Conservation (phyloP, 2,329 filamentous ascomycete genomes). For the Verticillium isaacii region DNA sequence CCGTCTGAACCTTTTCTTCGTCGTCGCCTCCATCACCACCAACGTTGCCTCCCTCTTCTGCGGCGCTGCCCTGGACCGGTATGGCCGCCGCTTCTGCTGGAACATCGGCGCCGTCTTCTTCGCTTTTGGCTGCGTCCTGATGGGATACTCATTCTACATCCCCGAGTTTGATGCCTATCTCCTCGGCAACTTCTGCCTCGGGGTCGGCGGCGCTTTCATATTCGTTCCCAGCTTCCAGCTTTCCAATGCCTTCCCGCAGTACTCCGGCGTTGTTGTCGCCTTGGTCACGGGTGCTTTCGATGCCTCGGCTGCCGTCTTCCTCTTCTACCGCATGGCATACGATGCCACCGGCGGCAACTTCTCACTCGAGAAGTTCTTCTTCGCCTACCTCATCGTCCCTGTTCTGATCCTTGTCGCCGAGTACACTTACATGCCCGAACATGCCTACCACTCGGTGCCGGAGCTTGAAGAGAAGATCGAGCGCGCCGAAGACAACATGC, state of each 20-base stretch:
- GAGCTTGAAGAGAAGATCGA: constrained; percentile 34
- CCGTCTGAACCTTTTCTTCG: constrained; percentile 63
- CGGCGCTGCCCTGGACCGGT: constrained; percentile 62
- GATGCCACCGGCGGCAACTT: constrained; percentile 33
- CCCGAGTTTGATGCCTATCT: constrained; percentile 55
- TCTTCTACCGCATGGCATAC: constrained; percentile 53
- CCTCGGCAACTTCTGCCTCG: constrained; percentile 53
- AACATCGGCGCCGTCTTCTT: constrained; percentile 56
- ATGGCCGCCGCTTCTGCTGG: constrained; percentile 59
- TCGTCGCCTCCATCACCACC: constrained; percentile 33
- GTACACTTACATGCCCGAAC: constrained; percentile 30
- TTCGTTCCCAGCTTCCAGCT: constrained; percentile 63
- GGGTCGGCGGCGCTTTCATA: constrained; percentile 57
- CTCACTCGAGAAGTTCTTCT: constrained; percentile 33
- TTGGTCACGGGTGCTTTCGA: constrained; percentile 61
- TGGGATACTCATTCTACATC: constrained; percentile 52
- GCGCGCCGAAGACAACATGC: constrained; percentile 24
- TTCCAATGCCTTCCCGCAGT: constrained; percentile 58
- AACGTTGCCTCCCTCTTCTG: constrained; percentile 64
- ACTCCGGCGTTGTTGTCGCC: constrained; percentile 55
- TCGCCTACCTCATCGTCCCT: constrained; percentile 29
- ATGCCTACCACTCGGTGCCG: constrained; percentile 30
- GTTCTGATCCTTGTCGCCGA: constrained; percentile 29
- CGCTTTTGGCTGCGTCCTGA: constrained; percentile 50
- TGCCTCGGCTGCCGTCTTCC: constrained; percentile 56